Percentiles rank a stretch among this genome's conserved stretches.
Evolutionary conservation across 2,329 filamentous ascomycete genomes (phyloP).

Genomic region (Tolypocladium ophioglossoides): DNA sequence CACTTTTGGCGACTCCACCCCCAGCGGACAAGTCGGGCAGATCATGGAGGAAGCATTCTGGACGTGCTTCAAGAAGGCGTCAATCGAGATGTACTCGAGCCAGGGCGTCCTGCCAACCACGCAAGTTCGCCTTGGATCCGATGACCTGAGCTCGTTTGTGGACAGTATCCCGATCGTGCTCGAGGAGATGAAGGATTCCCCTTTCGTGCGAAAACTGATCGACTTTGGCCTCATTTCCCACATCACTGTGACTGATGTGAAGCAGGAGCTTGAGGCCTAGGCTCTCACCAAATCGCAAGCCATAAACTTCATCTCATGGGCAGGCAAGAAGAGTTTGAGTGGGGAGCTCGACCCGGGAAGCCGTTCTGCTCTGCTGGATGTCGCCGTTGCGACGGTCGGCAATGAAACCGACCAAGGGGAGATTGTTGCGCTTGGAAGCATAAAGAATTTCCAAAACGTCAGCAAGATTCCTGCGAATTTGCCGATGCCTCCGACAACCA

Average conservation of each 20-base stretch:
- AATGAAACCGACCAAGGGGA: slow-evolving; percentile 52
- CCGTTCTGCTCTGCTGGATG: slow-evolving; percentile 62
- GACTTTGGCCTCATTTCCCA: slow-evolving; percentile 81
- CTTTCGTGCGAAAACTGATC: slow-evolving; percentile 69
- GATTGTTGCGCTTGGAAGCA: slow-evolving; percentile 66
- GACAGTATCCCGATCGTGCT: slow-evolving; percentile 82
- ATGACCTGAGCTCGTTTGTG: slow-evolving; percentile 62
- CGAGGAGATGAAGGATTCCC: slow-evolving; percentile 59
- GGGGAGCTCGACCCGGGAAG: slow-evolving; percentile 62
- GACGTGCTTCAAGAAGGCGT: slow-evolving; percentile 74
- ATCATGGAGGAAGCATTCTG: slow-evolving; percentile 94
- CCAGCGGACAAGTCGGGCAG: slow-evolving; percentile 70
- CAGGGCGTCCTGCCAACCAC: slow-evolving; percentile 78
- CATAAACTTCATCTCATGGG: slow-evolving; percentile 76
- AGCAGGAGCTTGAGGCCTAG: slow-evolving; percentile 69
- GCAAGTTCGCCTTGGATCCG: slow-evolving; percentile 64
- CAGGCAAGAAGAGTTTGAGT: slow-evolving; percentile 58
- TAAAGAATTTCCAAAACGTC: slow-evolving; percentile 66
- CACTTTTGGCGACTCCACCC: slow-evolving; percentile 81
- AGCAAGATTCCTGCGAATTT: slow-evolving; percentile 71
- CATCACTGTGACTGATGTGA: slow-evolving; percentile 80
- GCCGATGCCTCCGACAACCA: slow-evolving; percentile 69
- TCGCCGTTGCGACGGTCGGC: slow-evolving; percentile 63
- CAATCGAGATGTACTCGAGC: slow-evolving; percentile 81
- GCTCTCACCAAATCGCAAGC: slow-evolving; percentile 72